A percentile compares a stretch with the other conserved stretches of the same genome.
Evolutionary conservation across 345 rosid genomes (phyloP).

Genomic region (Moricandia moricandioides): DNA sequence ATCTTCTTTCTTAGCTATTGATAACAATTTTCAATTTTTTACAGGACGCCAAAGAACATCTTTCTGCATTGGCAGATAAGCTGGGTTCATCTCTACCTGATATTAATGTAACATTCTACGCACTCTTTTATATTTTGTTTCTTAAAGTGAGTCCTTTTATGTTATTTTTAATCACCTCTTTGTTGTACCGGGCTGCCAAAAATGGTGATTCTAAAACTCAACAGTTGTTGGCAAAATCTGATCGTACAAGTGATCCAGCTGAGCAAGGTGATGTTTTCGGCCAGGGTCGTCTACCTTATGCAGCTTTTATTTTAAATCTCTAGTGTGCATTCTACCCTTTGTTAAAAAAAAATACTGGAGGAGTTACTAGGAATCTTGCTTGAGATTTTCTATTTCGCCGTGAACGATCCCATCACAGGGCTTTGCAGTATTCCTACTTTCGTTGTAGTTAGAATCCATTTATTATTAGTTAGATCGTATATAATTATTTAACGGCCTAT

Average conservation of each 20-base stretch:
- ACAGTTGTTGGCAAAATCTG: slow-evolving; percentile 77
- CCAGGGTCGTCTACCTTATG: slow-evolving; percentile 47
- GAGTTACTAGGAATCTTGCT: slow-evolving; percentile 13
- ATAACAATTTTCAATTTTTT: slow-evolving; percentile 6
- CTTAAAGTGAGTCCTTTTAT: slow-evolving; percentile 19
- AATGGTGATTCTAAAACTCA: slow-evolving; percentile 37
- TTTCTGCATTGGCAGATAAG: slow-evolving; percentile 88
- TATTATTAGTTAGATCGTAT: not conserved
- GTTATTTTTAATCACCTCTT: slow-evolving; percentile 26
- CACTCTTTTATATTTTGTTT: slow-evolving; percentile 18
- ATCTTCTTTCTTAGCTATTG: not conserved
- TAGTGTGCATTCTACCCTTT: slow-evolving; percentile 17
- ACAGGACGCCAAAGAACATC: slow-evolving; percentile 98
- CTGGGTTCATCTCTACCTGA: slow-evolving; percentile 87
- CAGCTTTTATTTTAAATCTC: too few species aligned
- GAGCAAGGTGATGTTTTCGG: slow-evolving; percentile 91
- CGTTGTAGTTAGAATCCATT: slow-evolving; percentile 5
- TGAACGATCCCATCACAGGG: not conserved
- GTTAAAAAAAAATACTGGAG: slow-evolving; percentile 6
- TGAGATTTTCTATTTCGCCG: not conserved
- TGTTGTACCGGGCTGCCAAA: slow-evolving; percentile 30
- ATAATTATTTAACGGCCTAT: not conserved
- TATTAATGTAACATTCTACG: slow-evolving; percentile 60
- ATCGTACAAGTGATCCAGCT: slow-evolving; percentile 60
- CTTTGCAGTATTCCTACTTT: slow-evolving; percentile 13